Evolutionary conservation across 2,329 filamentous ascomycete genomes (phyloP).

Genomic region (Penicillium sp.): DNA sequence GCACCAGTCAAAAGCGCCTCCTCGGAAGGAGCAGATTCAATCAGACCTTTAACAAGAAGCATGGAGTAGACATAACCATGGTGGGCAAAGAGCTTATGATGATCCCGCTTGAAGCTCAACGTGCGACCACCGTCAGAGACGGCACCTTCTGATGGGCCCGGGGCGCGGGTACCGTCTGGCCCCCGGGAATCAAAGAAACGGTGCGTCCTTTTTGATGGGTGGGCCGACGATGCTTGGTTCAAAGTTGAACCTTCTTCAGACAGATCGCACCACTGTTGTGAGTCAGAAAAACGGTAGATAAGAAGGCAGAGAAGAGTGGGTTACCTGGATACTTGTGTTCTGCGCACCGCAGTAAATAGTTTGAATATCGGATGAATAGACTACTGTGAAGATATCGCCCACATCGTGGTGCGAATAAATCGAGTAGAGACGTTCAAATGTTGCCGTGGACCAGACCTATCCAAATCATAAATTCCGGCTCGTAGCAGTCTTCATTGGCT

Average conservation of each 20-base stretch:
- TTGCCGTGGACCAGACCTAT: constrained; percentile 75
- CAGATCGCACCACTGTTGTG: constrained; percentile 70
- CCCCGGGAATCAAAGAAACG: constrained; percentile 91
- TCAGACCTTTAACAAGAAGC: constrained; percentile 74
- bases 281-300: constrained; percentile 19
- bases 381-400: constrained; percentile 93
- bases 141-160: constrained; percentile 58
- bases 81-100: constrained; percentile 86
- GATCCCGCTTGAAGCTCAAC: constrained; percentile 76
- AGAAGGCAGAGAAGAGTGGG: not conserved
- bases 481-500: not conserved
- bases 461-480: constrained; percentile 11
- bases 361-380: constrained; percentile 74
- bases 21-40: constrained; percentile 62
- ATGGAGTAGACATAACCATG: constrained; percentile 97
- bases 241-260: constrained; percentile 62
- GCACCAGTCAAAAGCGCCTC: constrained; percentile 88
- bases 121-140: constrained; percentile 61
- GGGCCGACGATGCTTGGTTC: constrained; percentile 60
- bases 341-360: constrained; percentile 90
- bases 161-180: constrained; percentile 76
- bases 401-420: constrained; percentile 93
- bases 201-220: constrained; percentile 75
- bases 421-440: constrained; percentile 75
- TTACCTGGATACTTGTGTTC: constrained; percentile 81